Percentiles rank a stretch among this genome's conserved stretches.
Evolutionary conservation across 345 rosid genomes (phyloP).

Genomic region (Gossypium bickii): DNA sequence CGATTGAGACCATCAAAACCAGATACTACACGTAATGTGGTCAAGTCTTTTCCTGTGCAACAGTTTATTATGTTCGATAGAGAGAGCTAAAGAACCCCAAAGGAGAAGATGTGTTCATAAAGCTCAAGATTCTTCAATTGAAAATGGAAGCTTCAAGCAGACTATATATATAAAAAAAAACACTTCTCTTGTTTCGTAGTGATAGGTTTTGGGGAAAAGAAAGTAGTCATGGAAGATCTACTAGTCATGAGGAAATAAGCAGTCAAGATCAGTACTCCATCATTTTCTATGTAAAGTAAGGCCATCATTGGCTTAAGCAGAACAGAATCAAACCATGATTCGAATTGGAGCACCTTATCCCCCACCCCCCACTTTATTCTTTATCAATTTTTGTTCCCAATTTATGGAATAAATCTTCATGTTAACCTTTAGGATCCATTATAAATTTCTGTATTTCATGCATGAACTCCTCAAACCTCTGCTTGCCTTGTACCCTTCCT

Average conservation of each 20-base stretch:
- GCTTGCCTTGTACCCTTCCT: not conserved
- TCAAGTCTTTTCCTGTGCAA: slow-evolving; percentile 9
- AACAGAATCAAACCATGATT: slow-evolving; percentile 44
- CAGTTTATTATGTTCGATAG: slow-evolving; percentile 19
- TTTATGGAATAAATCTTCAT: slow-evolving; percentile 24
- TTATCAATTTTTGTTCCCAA: not conserved
- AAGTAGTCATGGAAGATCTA: slow-evolving; percentile 19
- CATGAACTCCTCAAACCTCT: slow-evolving; percentile 22
- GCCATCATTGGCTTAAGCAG: slow-evolving; percentile 44
- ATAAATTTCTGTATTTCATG: slow-evolving; percentile 35
- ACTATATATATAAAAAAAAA: not conserved
- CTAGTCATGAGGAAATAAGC: slow-evolving; percentile 25
- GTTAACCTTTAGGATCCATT: slow-evolving; percentile 25
- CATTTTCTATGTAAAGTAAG: slow-evolving; percentile 30
- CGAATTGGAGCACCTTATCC: slow-evolving; percentile 34
- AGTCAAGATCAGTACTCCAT: slow-evolving; percentile 27
- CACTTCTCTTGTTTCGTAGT: not conserved
- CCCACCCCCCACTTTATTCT: slow-evolving; percentile 29
- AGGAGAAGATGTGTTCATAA: slow-evolving; percentile 11
- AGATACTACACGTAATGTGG: not conserved
- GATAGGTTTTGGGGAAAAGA: slow-evolving; percentile 17
- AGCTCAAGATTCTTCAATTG: slow-evolving; percentile 27
- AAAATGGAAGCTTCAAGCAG: slow-evolving; percentile 30
- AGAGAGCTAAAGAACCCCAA: slow-evolving; percentile 8
- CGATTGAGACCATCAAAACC: slow-evolving; percentile 27